A percentile compares a stretch with the other conserved stretches of the same genome.
phyloP scores from a whole-genome alignment of 2,329 filamentous ascomycete species.

The Neoarthrinium moseri region DNA sequence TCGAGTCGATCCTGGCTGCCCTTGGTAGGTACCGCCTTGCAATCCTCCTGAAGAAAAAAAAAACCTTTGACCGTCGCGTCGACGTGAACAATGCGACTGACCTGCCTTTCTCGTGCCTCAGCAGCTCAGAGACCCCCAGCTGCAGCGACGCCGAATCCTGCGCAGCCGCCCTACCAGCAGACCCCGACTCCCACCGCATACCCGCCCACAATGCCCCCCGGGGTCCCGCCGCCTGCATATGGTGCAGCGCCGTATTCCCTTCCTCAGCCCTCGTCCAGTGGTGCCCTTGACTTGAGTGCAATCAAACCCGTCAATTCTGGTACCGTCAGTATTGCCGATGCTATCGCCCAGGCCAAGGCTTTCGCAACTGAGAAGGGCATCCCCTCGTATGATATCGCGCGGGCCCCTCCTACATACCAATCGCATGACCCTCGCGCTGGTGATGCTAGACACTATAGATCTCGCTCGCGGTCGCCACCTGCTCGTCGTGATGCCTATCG shows the following conservation, averaged over 20 bases:
- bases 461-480: conserved; percentile 72
- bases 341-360: conserved; percentile 79
- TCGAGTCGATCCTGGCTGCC: conserved; percentile 48
- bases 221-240: conserved; percentile 34
- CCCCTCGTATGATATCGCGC: conserved; percentile 52
- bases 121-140: conserved; percentile 41
- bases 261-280: conserved; percentile 70
- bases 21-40: conserved; percentile 45
- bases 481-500: conserved; percentile 67
- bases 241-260: conserved; percentile 42
- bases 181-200: conserved; percentile 37
- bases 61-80: too few species aligned
- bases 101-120: neutral
- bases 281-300: conserved; percentile 75
- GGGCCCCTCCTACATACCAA: conserved; percentile 41
- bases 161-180: conserved; percentile 35
- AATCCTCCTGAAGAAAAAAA: too few species aligned
- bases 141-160: conserved; percentile 38
- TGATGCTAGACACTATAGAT: conserved; percentile 58
- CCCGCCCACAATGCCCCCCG: conserved; percentile 37
- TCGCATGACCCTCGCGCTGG: conserved; percentile 41
- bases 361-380: conserved; percentile 79
- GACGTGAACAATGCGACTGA: conserved; percentile 17
- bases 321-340: conserved; percentile 79
- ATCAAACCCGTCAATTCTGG: conserved; percentile 79